phyloP scores from a whole-genome alignment of 805 yeast genomes.

The Starmerella khaoyaiensis region DNA sequence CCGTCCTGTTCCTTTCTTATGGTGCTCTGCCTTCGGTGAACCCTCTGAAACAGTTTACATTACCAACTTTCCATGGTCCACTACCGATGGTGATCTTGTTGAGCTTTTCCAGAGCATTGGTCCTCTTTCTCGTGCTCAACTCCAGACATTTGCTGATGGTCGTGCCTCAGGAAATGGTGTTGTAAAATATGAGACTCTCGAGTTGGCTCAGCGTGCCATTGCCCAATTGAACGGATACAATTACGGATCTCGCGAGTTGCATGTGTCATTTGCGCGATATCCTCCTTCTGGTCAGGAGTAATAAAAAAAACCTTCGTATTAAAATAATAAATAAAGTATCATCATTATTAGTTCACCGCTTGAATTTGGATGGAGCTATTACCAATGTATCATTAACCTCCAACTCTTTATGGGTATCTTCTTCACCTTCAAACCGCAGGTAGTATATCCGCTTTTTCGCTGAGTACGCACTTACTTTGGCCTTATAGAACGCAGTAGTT shows the following conservation, averaged over 20 bases:
- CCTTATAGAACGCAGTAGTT: slow-evolving; percentile 92
- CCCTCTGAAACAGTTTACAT: slow-evolving; percentile 53
- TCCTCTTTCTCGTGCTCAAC: slow-evolving; percentile 58
- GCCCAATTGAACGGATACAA: slow-evolving; percentile 61
- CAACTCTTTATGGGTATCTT: slow-evolving; percentile 89
- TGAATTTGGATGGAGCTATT: slow-evolving; percentile 43
- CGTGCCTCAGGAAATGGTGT: slow-evolving; percentile 77
- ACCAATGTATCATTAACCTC: slow-evolving; percentile 80
- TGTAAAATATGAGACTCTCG: slow-evolving; percentile 55
- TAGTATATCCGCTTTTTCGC: slow-evolving; percentile 14
- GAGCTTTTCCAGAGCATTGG: slow-evolving; percentile 83
- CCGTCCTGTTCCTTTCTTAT: slow-evolving; percentile 41
- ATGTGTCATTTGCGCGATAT: slow-evolving; percentile 51
- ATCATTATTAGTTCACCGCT: not conserved
- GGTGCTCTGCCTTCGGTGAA: slow-evolving; percentile 49
- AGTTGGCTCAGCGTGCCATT: slow-evolving; percentile 62
- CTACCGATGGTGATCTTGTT: slow-evolving; percentile 69
- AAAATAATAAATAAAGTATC: not conserved
- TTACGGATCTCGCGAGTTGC: slow-evolving; percentile 70
- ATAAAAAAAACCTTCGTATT: not conserved
- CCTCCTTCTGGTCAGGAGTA: slow-evolving; percentile 2
- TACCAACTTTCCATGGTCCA: slow-evolving; percentile 74
- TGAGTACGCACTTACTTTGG: slow-evolving; percentile 54
- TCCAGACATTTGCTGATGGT: slow-evolving; percentile 49
- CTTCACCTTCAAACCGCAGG: slow-evolving; percentile 88